Evolutionary conservation across 345 rosid genomes (phyloP), one percentile per base, ranked within the genome.

Genomic region (Erucastrum elatum): DNA sequence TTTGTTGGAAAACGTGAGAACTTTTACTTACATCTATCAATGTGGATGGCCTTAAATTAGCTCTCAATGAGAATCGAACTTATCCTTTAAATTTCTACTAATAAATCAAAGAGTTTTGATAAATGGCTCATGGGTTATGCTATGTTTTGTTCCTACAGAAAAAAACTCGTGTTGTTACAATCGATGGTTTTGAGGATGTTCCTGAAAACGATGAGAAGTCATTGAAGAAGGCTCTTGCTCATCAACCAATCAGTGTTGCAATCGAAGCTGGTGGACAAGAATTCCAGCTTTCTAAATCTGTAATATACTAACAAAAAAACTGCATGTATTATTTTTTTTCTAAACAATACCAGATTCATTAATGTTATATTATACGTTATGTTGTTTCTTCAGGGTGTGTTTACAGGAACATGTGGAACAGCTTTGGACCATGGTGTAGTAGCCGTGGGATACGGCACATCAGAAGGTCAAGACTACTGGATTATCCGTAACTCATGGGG

Each of bases 111-210:
- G 53, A 13, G 15, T 46, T 58, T 56, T 72, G 7, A 25, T 10
- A 15, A 16, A n/a, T 0, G 67, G 27, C 44, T 75, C 15, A 11
- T 25, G 2, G 1, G 8, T 55, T 15, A 2, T 71, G 61, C 15
- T 61, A 27, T 59, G 17, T 15, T 55, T 64, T 46, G 55, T 13
- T 37, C 3, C 7, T 34, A 59, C 65, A 74, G 98, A 87, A 82
- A 83, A 91, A 90, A 63, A 89, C 92, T 17, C 86, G 16, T 60
- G 94, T 93, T 68, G 98, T 93, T 51, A 44, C 86, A 0, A 90
- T 94, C 3, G 91, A 91, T 77, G 83, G 82, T 17, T 94, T 75
- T 15, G 97, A 89, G 61, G 89, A 90, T 82, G 94, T 94, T 64
- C 94, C 90, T 1, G 12, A 64, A 53, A 88, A 91, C 34, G 85